Base-by-base conservation (phyloP, 2,329 filamentous ascomycete species). In the Drechslerella dactyloides region DNA sequence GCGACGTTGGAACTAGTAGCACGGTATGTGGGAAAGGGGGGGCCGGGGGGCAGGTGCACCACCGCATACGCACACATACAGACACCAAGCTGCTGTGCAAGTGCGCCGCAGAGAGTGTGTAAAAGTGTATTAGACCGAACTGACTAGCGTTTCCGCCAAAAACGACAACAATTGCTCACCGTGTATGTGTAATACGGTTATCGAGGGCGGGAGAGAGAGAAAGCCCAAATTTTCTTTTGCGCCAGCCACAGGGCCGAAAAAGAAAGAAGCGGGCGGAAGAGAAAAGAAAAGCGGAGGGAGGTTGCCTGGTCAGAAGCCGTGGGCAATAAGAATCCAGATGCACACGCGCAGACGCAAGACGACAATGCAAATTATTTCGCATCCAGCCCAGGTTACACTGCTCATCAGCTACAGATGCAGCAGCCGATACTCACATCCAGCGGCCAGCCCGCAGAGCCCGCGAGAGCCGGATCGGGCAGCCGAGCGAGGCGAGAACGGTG, bases 21-120 rank as follows among this genome's bases (percentile, higher is more conserved):
- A n/a, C n/a, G n/a, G 35, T 30, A 61, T 33, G 27, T 33, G 27
- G 27, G 27, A 33, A 60, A 58, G 58, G 59, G 59, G 59, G 24
- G 58, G 27, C 48, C 17, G 44, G 8, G 46, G 44, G 8, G 46
- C 7, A 44, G 24, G 33, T 30, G 11, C 15, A 35, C 37, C 13
- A 17, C 1, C 13, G 37, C 27, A 33, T 33, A 8, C 27, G 27
- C 27, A 33, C 3, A 8, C 4, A 33, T 13, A 13, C 37, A 42
- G 3, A 17, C 44, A 48, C 44, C 21, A 48, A 48, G 19, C n/a
- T 2, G 44, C n/a, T n/a, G n/a, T n/a, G n/a, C n/a, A n/a, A n/a
- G n/a, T n/a, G n/a, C n/a, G n/a, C n/a, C n/a, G 44, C 44, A 48
- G n/a, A 48, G n/a, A 23, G 17, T 17, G 13, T 17, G n/a, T n/a